A percentile compares a stretch with the other conserved stretches of the same genome.
phyloP scores from a whole-genome alignment of 2,329 filamentous ascomycete genomes.

The Clarireedia paspali region DNA sequence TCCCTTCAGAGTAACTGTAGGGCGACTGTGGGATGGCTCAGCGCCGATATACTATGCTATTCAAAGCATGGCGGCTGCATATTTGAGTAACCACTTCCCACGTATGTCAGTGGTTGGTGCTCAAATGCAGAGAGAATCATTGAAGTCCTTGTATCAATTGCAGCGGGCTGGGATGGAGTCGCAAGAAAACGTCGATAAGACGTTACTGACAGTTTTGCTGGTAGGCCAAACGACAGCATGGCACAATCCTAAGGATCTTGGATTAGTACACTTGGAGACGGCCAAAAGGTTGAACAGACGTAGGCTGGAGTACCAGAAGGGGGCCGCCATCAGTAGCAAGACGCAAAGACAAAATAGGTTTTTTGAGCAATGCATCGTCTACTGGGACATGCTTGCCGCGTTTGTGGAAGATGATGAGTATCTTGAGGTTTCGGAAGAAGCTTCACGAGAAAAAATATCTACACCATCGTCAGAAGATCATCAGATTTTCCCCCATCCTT shows the following conservation, averaged over 20 bases:
- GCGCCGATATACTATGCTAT: conserved; percentile 52
- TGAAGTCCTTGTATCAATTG: conserved; percentile 34
- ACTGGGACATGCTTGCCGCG: conserved; percentile 27
- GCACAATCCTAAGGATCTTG: conserved; percentile 49
- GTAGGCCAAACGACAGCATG: conserved; percentile 52
- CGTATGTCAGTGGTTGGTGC: conserved; percentile 42
- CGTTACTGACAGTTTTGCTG: conserved; percentile 49
- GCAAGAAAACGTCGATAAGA: conserved; percentile 41
- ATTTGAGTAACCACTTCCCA: conserved; percentile 49
- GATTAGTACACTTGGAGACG: conserved; percentile 29
- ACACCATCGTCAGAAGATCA: conserved; percentile 7
- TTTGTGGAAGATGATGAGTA: conserved; percentile 25
- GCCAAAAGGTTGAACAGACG: conserved; percentile 23
- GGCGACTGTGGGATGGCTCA: conserved; percentile 49
- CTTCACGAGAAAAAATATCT: background rate
- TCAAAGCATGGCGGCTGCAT: conserved; percentile 57
- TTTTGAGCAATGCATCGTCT: conserved; percentile 27
- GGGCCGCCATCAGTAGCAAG: conserved; percentile 5
- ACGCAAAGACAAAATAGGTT: conserved; percentile 24
- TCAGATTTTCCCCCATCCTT: conserved; percentile 26
- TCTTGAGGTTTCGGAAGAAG: background rate
- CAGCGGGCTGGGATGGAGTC: conserved; percentile 43
- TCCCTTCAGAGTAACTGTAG: conserved; percentile 51
- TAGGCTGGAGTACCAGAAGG: conserved; percentile 18
- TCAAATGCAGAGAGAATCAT: conserved; percentile 38